A percentile compares a stretch with the other conserved stretches of the same genome.
These are phyloP conservation scores for Quercus lobata DNA, from an alignment of 331 rosid species.

Conservation along the genomic window DNA sequence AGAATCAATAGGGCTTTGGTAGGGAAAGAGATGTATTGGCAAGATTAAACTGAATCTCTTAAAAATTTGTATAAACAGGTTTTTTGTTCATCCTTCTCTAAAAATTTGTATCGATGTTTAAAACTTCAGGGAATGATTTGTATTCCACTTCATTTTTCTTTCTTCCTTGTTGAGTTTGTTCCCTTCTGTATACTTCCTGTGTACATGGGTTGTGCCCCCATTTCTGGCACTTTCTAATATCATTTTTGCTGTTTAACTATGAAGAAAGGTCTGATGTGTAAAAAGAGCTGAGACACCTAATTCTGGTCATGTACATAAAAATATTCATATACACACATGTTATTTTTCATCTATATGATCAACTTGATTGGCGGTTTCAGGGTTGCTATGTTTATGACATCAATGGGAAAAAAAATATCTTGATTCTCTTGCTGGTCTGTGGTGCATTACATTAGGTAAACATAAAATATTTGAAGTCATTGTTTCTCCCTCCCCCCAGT, in stretches of 20 bases:
- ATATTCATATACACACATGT: background rate
- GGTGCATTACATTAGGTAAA: constrained; percentile 79
- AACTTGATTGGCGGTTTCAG: constrained; percentile 38
- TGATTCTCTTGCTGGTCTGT: constrained; percentile 88
- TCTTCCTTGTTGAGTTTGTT: background rate
- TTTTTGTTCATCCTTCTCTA: background rate
- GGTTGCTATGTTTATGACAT: constrained; percentile 86
- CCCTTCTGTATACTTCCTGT: background rate
- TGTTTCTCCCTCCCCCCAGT: background rate
- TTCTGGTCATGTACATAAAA: background rate
- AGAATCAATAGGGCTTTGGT: background rate
- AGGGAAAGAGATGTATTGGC: background rate
- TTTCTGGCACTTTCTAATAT: background rate
- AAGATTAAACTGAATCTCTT: background rate
- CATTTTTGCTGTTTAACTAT: background rate
- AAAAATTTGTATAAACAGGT: background rate
- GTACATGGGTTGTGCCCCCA: background rate
- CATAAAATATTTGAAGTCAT: background rate
- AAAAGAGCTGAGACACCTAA: background rate
- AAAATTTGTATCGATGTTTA: background rate
- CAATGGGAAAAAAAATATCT: constrained; percentile 79
- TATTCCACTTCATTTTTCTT: background rate
- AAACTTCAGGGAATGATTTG: background rate
- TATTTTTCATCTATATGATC: background rate
- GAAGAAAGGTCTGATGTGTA: background rate